A percentile compares a stretch with the other conserved stretches of the same genome.
phyloP scores from a whole-genome alignment of 805 yeast genomes.

The Starmerella bacillaris region DNA sequence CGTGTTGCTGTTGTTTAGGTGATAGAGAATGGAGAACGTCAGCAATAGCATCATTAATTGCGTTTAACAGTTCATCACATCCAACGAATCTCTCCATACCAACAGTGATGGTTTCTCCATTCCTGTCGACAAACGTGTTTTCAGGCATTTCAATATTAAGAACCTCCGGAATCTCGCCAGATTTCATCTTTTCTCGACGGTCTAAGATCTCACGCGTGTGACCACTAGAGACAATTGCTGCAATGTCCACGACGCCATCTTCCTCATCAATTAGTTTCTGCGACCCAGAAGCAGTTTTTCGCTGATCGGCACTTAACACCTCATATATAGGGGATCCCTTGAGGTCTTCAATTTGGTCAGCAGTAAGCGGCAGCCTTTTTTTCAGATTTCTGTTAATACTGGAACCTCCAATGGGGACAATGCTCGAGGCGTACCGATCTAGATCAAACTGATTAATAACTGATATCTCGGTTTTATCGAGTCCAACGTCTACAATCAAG shows the following conservation, averaged over 20 bases:
- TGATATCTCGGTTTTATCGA: constrained; percentile 51
- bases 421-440: constrained; percentile 35
- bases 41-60: constrained; percentile 38
- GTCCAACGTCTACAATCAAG: constrained; percentile 66
- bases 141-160: constrained; percentile 51
- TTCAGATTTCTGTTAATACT: constrained; percentile 39
- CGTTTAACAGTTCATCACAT: constrained; percentile 37
- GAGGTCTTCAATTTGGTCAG: constrained; percentile 49
- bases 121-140: constrained; percentile 49
- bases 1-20: constrained; percentile 52
- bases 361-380: constrained; percentile 40
- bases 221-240: constrained; percentile 68
- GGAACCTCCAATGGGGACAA: constrained; percentile 43
- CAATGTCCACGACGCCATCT: constrained; percentile 71
- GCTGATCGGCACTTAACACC: constrained; percentile 54
- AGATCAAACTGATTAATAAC: constrained; percentile 64
- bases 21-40: constrained; percentile 41
- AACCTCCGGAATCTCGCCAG: constrained; percentile 21
- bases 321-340: constrained; percentile 64
- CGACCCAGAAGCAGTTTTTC: constrained; percentile 30
- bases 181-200: constrained; percentile 37
- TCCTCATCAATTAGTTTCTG: constrained; percentile 27
- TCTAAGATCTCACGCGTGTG: constrained; percentile 54
- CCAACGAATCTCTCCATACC: constrained; percentile 88
- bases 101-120: constrained; percentile 40